These are phyloP conservation scores for Vigna hirtella DNA, from an alignment of 306 rosid genomes.

Conservation along the genomic window DNA sequence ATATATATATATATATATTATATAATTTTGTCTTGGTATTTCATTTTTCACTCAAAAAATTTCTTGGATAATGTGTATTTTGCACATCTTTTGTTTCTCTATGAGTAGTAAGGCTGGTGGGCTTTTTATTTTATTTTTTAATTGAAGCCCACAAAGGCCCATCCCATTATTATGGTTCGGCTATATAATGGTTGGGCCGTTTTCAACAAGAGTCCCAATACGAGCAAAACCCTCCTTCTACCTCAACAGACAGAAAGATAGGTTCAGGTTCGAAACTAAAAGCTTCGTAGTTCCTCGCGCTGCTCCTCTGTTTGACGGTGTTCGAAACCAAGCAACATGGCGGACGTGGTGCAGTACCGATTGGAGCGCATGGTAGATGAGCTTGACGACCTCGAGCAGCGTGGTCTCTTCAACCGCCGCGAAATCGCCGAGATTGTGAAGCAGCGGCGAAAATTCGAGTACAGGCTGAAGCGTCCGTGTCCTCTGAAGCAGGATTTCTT, in stretches of 20 bases:
- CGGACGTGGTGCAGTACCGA: slow-evolving; percentile 56
- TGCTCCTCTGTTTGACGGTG: slow-evolving; percentile 8
- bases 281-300: neutral
- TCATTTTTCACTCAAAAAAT: no score
- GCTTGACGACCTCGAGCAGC: slow-evolving; percentile 56
- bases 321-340: slow-evolving; percentile 34
- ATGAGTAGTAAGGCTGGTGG: no score
- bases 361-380: slow-evolving; percentile 59
- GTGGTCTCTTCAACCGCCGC: slow-evolving; percentile 49
- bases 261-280: neutral
- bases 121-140: no score
- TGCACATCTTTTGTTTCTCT: no score
- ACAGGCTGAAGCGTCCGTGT: slow-evolving; percentile 48
- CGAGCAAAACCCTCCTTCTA: neutral
- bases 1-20: no score
- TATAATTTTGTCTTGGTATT: no score
- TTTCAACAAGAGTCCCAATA: neutral
- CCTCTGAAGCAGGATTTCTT: slow-evolving; percentile 52
- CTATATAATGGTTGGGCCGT: neutral
- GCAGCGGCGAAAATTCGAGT: slow-evolving; percentile 56
- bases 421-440: slow-evolving; percentile 57
- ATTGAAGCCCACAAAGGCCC: neutral
- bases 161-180: neutral
- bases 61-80: no score
- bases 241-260: neutral